phyloP scores from a whole-genome alignment of 192 early-diverging fungal species.

The Entomortierella lignicola region DNA sequence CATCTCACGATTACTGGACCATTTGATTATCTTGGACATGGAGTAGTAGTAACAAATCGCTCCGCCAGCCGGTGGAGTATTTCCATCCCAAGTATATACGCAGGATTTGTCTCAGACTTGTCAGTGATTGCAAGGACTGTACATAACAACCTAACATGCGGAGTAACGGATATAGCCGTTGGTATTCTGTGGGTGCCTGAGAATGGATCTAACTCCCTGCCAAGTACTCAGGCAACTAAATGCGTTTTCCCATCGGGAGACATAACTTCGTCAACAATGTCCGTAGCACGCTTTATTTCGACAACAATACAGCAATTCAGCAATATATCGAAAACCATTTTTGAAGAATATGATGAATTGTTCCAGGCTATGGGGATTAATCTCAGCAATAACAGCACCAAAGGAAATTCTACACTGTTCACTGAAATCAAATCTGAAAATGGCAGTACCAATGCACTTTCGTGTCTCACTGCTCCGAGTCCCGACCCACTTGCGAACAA shows the following conservation, averaged over 20 bases:
- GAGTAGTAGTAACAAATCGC: no score
- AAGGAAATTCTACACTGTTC: background rate
- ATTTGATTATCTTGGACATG: no score
- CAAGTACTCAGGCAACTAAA: conserved; percentile 15
- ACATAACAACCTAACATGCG: no score
- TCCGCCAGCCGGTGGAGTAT: no score
- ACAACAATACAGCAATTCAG: background rate
- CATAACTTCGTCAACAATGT: background rate
- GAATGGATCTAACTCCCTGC: conserved; percentile 3
- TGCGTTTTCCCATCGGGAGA: background rate
- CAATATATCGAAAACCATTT: background rate
- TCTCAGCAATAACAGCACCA: background rate
- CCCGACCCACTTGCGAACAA: no score
- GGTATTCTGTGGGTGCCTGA: background rate
- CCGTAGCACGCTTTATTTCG: background rate
- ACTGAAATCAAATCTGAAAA: background rate
- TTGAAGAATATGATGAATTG: conserved; percentile 6
- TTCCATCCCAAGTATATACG: no score
- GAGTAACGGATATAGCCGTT: no score
- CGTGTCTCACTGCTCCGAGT: background rate
- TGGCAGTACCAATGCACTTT: background rate
- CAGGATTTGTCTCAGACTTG: no score
- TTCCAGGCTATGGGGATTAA: conserved; percentile 5
- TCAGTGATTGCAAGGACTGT: no score
- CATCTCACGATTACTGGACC: background rate